Base-by-base conservation (phyloP, 768 basidiomycete genomes). In the Phanerochaete carnosa region DNA sequence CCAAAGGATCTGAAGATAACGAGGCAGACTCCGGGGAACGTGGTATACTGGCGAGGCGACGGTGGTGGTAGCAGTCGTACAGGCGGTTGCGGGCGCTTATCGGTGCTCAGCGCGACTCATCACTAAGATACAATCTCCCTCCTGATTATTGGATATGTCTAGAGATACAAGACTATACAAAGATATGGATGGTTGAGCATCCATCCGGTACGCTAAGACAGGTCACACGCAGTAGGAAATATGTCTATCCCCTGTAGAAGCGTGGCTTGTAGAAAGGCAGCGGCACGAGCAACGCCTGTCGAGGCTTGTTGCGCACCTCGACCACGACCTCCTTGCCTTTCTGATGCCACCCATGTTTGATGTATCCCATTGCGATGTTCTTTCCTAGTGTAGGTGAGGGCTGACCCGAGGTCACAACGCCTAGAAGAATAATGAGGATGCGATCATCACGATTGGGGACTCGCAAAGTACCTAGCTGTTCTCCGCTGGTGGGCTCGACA, bases 361-460 rank as follows among this genome's bases (percentile, higher is more conserved):
- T 82, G 68, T 98, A 98, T 0, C 87, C 96, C 96, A 98, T 98
- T 0, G 95, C 94, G 66, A 98, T 93, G 73, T 99, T 98, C 72
- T 89, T 88, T 1, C 84, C 85, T 2, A 94, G 78, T 1, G 93
- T 89, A 0, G 95, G 96, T 0, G 94, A 94, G 15, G 97, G 97
- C 63, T 98, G 97, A 49, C 96, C 97, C 0, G 95, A 98, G 0
- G 95, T 99, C 49, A 98, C 83, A 13, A 75, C 70, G 35, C 94
- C 93, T 85, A 70, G 28, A 46, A 15, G 19, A 30, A 30, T 19
- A 50, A 28, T 32, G 32, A 63, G 55, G 43, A 64, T 54, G 22
- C 45, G 33, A 16, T 39, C 22, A 1, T 26, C 43, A n/a, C 5
- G 12, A 56, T 29, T 9, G 55, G 9, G 22, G 22, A 45, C 12